Conservation (phyloP, 1,284 basidiomycete genomes). For the Peniophora sp. region DNA sequence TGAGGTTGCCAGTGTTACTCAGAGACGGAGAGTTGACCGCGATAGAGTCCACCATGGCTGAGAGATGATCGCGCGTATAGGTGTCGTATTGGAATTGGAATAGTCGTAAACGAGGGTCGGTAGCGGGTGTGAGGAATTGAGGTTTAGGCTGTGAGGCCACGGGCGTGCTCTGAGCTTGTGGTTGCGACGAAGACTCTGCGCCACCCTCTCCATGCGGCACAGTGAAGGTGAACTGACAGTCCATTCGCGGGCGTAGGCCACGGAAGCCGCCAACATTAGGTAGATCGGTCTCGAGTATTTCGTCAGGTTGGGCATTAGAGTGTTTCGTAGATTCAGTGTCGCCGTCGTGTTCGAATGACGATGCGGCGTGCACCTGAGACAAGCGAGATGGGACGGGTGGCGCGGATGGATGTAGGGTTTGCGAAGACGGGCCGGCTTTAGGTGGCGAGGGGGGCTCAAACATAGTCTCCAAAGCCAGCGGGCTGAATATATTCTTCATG, state of each 20-base stretch:
- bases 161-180: constrained; percentile 46
- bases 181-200: constrained; percentile 19
- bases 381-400: constrained; percentile 29
- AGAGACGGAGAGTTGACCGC: constrained; percentile 70
- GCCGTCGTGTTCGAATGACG: constrained; percentile 2
- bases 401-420: constrained; percentile 16
- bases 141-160: constrained; percentile 23
- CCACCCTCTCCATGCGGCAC: constrained; percentile 37
- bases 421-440: constrained; percentile 13
- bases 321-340: constrained; percentile 2
- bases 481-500: constrained; percentile 80
- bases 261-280: constrained; percentile 23
- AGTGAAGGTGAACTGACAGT: constrained; percentile 71
- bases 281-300: constrained; percentile 23
- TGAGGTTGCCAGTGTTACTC: constrained; percentile 27
- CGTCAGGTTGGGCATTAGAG: constrained; percentile 12
- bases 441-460: constrained; percentile 85
- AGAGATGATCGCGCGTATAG: constrained; percentile 86
- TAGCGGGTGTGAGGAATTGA: constrained; percentile 29
- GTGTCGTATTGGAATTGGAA: constrained; percentile 94
- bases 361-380: constrained; percentile 19
- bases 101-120: constrained; percentile 71
- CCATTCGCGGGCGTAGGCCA: constrained; percentile 23
- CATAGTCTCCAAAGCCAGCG: constrained; percentile 79
- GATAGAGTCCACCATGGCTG: constrained; percentile 85